Evolutionary conservation across 345 rosid species (phyloP), one percentile per base, ranked within the genome.

Genomic region (Kernera saxatilis): DNA sequence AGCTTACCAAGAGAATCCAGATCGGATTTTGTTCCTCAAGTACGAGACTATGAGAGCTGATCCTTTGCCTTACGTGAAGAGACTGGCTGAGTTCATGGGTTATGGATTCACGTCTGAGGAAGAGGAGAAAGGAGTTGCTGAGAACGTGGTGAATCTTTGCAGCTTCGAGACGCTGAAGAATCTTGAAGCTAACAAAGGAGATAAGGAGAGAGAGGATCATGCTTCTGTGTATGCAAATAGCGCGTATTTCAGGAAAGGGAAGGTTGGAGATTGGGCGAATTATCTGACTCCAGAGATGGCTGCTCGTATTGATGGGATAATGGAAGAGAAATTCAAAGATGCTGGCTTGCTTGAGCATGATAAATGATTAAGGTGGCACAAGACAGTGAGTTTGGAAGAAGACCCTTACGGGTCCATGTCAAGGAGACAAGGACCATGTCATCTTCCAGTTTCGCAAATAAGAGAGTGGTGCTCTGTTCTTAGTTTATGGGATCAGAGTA

Each of bases 251-350:
- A 73, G 81, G 65, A 73, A 83, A 67, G 84, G 81, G 1, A 67
- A 67, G 26, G 84, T 78, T 8, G 84, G 86, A 50, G 86, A 79
- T 50, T 83, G 81, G 78, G 1, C 62, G 6, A 76, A 74, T 19
- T 79, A 74, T 74, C 40, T 80, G 23, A 61, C 79, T 22, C 61
- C 73, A 1, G 73, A 79, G 58, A 83, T 81, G 86, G 75, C 64
- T 0, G 74, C 71, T 18, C 82, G 79, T n/a, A 15, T 83, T 5
- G 76, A 71, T 21, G 56, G 37, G 33, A 1, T 80, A 4, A 43
- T 67, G 57, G 71, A 56, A 23, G 70, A 73, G 13, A 78, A 73
- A 53, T 64, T 83, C 8, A 41, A 40, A 3, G 81, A 75, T 1
- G 48, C 74, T 0, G 78, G 86, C 10, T 70, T 80, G 43, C 49